Evolutionary conservation across 192 early-diverging fungal species (phyloP).

Genomic region (Podila verticillata): DNA sequence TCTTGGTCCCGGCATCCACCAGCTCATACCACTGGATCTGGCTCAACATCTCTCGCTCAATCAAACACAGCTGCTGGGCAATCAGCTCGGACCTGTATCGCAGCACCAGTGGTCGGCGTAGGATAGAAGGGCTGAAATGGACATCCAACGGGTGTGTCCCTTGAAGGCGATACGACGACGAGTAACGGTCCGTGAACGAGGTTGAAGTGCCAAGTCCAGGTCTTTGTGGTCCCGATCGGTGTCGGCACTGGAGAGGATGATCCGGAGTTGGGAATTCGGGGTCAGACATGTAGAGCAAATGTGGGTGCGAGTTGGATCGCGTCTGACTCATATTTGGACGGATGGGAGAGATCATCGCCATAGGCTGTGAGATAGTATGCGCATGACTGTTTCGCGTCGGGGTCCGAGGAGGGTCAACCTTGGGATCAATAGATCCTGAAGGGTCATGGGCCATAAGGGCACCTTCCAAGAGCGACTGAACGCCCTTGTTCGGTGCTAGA

Average conservation of each 20-base stretch:
- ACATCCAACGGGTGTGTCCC: neutral
- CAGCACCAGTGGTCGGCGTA: slow-evolving; percentile 46
- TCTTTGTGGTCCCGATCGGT: neutral
- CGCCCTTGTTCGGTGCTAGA: too few species aligned
- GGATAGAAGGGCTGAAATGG: neutral
- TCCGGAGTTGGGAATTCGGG: neutral
- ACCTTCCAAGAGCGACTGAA: too few species aligned
- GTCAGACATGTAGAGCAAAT: neutral
- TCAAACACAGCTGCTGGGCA: slow-evolving; percentile 67
- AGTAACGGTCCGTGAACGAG: neutral
- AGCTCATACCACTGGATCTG: slow-evolving; percentile 66
- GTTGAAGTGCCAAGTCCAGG: neutral
- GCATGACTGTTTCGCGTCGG: neutral
- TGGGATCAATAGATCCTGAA: neutral
- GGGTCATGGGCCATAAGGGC: too few species aligned
- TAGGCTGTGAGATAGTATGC: neutral
- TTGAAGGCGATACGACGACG: neutral
- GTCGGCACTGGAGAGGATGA: neutral
- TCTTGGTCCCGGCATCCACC: slow-evolving; percentile 61
- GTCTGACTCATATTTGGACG: neutral
- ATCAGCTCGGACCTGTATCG: slow-evolving; percentile 57
- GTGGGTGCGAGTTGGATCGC: neutral
- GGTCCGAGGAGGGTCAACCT: neutral
- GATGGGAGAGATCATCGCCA: neutral
- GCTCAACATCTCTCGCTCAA: slow-evolving; percentile 60